Percentiles rank a stretch among this genome's conserved stretches.
Evolutionary conservation across 306 rosid species (phyloP).

Genomic region (Vigna radiata): DNA sequence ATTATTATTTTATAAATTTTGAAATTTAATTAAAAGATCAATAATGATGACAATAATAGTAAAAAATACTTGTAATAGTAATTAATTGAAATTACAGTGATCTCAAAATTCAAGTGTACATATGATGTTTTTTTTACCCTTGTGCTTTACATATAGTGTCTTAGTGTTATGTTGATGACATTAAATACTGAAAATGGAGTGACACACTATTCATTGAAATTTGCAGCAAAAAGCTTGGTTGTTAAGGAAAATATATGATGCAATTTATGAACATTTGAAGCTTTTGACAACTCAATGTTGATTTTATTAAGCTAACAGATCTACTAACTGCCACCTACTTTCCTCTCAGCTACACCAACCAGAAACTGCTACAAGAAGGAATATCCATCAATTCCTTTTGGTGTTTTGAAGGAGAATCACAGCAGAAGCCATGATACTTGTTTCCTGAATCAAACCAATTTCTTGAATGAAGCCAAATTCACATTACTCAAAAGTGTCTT

Average conservation of each 20-base stretch:
- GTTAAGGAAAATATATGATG: conserved; percentile 1
- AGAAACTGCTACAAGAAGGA: neutral
- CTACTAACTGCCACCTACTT: conserved; percentile 33
- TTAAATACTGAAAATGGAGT: neutral
- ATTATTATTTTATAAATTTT: too few relatives aligned
- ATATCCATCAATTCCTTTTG: conserved; percentile 3
- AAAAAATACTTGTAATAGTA: too few relatives aligned
- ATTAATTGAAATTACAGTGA: too few relatives aligned
- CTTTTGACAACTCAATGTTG: too few relatives aligned
- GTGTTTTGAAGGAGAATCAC: neutral
- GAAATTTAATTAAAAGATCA: too few relatives aligned
- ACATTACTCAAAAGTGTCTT: neutral
- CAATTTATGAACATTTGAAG: conserved; percentile 33
- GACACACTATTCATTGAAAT: neutral
- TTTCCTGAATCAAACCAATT: conserved; percentile 18
- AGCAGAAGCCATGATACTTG: neutral
- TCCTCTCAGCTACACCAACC: conserved; percentile 12
- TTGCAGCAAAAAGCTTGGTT: neutral
- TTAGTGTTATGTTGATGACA: neutral
- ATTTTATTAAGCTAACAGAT: conserved; percentile 20
- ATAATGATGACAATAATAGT: too few relatives aligned
- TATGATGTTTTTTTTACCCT: too few relatives aligned
- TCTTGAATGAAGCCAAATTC: conserved; percentile 37
- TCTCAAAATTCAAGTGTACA: too few relatives aligned
- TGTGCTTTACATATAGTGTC: too few relatives aligned